Evolutionary conservation across 1,284 basidiomycete species (phyloP).

Genomic region (Ustilago bromivora): DNA sequence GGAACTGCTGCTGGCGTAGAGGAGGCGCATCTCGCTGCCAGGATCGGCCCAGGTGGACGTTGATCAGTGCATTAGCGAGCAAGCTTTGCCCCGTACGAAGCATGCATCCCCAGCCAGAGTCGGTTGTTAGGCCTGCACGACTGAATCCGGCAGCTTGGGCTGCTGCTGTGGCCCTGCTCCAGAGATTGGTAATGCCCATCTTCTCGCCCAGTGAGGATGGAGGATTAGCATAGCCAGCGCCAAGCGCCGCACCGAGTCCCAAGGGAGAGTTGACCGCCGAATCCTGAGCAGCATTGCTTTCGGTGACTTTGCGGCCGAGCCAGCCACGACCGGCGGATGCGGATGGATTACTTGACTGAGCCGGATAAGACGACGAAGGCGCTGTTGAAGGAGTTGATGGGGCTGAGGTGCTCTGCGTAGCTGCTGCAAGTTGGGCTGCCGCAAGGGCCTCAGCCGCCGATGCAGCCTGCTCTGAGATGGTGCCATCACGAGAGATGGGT

Average conservation of each 20-base stretch:
- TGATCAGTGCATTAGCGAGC: slow-evolving; percentile 86
- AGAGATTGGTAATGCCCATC: slow-evolving; percentile 63
- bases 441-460: slow-evolving; percentile 42
- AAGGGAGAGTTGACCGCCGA: slow-evolving; percentile 14
- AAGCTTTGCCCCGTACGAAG: slow-evolving; percentile 91
- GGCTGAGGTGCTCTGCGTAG: slow-evolving; percentile 8
- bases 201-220: slow-evolving; percentile 54
- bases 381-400: slow-evolving; percentile 11
- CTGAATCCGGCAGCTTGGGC: slow-evolving; percentile 60
- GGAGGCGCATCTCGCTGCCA: slow-evolving; percentile 52
- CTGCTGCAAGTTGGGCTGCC: slow-evolving; percentile 17
- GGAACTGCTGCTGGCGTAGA: slow-evolving; percentile 18
- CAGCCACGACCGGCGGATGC: slow-evolving; percentile 35
- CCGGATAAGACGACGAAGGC: slow-evolving; percentile 10
- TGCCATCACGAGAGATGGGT: slow-evolving; percentile 65
- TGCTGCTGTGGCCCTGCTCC: slow-evolving; percentile 61
- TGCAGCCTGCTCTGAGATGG: slow-evolving; percentile 63
- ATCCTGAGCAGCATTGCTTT: slow-evolving; percentile 32
- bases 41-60: slow-evolving; percentile 79
- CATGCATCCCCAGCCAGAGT: slow-evolving; percentile 99
- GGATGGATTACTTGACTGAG: slow-evolving; percentile 24
- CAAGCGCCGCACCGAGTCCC: slow-evolving; percentile 38
- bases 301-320: slow-evolving; percentile 41
- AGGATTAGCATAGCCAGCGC: slow-evolving; percentile 35
- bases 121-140: slow-evolving; percentile 81